These are phyloP conservation scores for Exophiala aquamarina DNA, from an alignment of 2,329 filamentous ascomycete genomes.

Conservation along the genomic window DNA sequence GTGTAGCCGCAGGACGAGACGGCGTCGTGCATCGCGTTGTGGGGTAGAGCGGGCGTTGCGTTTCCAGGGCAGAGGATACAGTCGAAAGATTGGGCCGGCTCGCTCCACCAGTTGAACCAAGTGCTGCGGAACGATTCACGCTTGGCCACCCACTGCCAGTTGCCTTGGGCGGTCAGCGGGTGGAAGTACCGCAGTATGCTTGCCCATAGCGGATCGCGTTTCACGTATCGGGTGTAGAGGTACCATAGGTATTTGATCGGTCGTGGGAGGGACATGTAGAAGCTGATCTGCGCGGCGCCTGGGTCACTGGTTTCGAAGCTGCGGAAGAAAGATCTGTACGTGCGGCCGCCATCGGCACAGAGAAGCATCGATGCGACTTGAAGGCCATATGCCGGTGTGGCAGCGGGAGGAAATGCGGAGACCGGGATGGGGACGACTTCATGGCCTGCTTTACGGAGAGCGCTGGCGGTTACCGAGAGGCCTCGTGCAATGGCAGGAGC, in stretches of 20 bases:
- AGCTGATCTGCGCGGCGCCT: constrained; percentile 72
- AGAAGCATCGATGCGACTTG: constrained; percentile 76
- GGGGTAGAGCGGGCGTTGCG: constrained; percentile 83
- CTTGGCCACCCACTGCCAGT: constrained; percentile 77
- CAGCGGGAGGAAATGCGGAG: constrained; percentile 63
- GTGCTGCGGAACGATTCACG: constrained; percentile 74
- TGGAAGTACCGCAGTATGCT: constrained; percentile 72
- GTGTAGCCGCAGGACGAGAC: constrained; percentile 89
- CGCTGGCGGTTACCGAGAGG: constrained; percentile 67
- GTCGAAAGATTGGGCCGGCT: constrained; percentile 68
- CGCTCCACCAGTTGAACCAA: constrained; percentile 86
- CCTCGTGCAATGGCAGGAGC: constrained; percentile 80
- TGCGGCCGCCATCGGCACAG: constrained; percentile 79
- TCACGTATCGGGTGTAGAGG: constrained; percentile 82
- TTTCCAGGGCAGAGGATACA: constrained; percentile 83
- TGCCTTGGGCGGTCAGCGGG: constrained; percentile 71
- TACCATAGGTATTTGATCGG: constrained; percentile 83
- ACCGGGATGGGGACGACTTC: constrained; percentile 61
- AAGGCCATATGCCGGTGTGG: constrained; percentile 75
- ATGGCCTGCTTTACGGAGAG: constrained; percentile 71
- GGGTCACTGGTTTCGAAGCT: constrained; percentile 76
- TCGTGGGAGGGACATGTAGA: constrained; percentile 70
- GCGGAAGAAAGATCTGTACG: constrained; percentile 74
- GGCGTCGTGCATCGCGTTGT: constrained; percentile 81
- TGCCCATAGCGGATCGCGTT: constrained; percentile 74